Percentiles rank a stretch among this genome's conserved stretches.
These are phyloP conservation scores for Pterocarpus santalinus DNA, from an alignment of 306 rosid species.

Conservation along the genomic window DNA sequence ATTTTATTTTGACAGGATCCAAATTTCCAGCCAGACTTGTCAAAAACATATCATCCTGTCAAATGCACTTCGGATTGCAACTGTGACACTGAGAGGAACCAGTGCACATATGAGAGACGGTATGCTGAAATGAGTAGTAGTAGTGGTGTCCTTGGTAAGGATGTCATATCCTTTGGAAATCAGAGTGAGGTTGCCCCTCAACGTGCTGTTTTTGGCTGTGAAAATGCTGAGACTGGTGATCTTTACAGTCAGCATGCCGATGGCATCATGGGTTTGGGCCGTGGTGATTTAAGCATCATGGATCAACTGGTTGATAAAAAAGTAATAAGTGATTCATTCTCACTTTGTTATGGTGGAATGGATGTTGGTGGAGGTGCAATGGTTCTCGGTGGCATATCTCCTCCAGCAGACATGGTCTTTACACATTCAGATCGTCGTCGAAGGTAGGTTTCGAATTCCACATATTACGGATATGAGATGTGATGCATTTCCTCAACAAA, in stretches of 20 bases:
- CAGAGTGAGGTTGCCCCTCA: constrained; percentile 78
- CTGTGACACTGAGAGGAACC: constrained; percentile 68
- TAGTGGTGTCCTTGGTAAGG: constrained; percentile 92
- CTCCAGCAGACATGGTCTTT: constrained; percentile 83
- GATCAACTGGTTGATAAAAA: constrained; percentile 90
- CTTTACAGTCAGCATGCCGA: constrained; percentile 89
- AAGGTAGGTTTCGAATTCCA: constrained; percentile 70
- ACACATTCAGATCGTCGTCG: constrained; percentile 74
- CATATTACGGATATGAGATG: constrained; percentile 47
- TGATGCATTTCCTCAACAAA: constrained; percentile 61
- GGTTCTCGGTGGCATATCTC: constrained; percentile 90
- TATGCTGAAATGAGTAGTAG: constrained; percentile 96
- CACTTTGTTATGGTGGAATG: constrained; percentile 99
- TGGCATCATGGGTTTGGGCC: constrained; percentile 98
- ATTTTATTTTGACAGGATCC: constrained; percentile 73
- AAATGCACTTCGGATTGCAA: constrained; percentile 80
- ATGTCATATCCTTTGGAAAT: constrained; percentile 83
- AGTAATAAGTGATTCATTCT: constrained; percentile 83
- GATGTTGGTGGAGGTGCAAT: constrained; percentile 96
- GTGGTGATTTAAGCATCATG: constrained; percentile 86
- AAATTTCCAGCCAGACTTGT: constrained; percentile 78
- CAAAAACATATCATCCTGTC: constrained; percentile 76
- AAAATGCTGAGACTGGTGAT: constrained; percentile 90
- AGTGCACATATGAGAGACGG: constrained; percentile 86
- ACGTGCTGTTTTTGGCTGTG: constrained; percentile 94